Percentiles rank a stretch among this genome's conserved stretches.
phyloP scores from a whole-genome alignment of 331 rosid species.

The Saraca asoca region DNA sequence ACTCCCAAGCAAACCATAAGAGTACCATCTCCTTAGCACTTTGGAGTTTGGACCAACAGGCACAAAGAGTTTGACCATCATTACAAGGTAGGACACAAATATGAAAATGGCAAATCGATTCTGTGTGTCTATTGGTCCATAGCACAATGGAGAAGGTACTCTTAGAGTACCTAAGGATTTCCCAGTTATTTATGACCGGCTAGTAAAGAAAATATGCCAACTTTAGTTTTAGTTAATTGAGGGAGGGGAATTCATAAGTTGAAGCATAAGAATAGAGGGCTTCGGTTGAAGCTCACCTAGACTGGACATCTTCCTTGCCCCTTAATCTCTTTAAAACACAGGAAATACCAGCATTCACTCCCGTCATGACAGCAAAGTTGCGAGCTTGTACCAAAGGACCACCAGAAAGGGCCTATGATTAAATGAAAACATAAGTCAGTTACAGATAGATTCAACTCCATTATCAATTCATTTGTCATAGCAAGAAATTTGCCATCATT shows the following conservation, averaged over 20 bases:
- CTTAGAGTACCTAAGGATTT: no score
- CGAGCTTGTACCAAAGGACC: conserved; percentile 96
- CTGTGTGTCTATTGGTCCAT: no score
- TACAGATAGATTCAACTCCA: conserved; percentile 7
- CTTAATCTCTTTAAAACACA: conserved; percentile 87
- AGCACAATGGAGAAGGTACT: no score
- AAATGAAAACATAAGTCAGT: conserved; percentile 9
- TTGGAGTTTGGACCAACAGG: no score
- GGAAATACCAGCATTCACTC: conserved; percentile 93
- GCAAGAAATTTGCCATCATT: background rate
- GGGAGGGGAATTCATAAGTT: background rate
- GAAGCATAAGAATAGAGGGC: background rate
- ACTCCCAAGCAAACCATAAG: no score
- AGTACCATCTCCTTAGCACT: no score
- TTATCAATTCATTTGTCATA: background rate
- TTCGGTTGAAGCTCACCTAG: conserved; percentile 56
- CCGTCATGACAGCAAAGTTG: conserved; percentile 97
- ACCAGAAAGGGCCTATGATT: conserved; percentile 82
- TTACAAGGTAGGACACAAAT: no score
- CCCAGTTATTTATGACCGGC: no score
- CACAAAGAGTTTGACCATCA: no score
- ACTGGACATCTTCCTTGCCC: conserved; percentile 95
- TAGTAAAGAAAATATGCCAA: background rate
- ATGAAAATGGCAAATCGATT: no score
- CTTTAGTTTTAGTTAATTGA: background rate